A percentile compares a stretch with the other conserved stretches of the same genome.
These are phyloP conservation scores for Lanmaoa pseudosensibilis DNA, from an alignment of 768 basidiomycete genomes.

Conservation along the genomic window DNA sequence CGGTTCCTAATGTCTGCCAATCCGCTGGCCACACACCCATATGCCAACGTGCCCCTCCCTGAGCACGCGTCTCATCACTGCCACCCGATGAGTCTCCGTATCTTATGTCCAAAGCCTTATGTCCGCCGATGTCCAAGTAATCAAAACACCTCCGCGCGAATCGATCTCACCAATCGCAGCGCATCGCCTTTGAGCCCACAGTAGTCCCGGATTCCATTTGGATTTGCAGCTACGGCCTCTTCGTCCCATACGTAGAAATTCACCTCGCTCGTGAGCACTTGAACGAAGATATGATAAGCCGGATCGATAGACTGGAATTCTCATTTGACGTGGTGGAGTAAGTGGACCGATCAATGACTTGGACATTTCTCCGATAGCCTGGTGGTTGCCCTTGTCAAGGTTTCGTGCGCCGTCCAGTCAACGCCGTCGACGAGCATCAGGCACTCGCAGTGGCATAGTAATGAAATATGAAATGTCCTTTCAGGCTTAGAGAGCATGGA, in stretches of 20 bases:
- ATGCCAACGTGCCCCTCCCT: neutral
- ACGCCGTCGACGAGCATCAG: neutral
- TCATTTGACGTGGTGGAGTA: neutral
- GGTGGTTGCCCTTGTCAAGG: neutral
- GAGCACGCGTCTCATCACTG: neutral
- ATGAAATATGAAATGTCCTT: neutral
- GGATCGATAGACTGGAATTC: neutral
- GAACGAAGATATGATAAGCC: neutral
- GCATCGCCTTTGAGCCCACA: neutral
- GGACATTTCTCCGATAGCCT: neutral
- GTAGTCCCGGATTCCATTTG: neutral
- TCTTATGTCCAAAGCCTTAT: neutral
- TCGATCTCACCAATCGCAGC: neutral
- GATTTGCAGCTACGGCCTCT: neutral
- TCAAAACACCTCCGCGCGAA: neutral
- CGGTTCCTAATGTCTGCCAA: neutral
- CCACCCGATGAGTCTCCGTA: neutral
- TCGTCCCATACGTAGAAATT: neutral
- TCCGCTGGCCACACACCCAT: neutral
- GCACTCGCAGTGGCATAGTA: neutral
- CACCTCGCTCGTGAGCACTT: neutral
- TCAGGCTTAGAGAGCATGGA: neutral
- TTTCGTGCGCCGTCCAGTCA: neutral
- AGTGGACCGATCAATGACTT: neutral
- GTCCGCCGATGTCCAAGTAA: neutral